Evolutionary conservation across 306 rosid genomes (phyloP), one percentile per base, ranked within the genome.

Genomic region (Vicia villosa): DNA sequence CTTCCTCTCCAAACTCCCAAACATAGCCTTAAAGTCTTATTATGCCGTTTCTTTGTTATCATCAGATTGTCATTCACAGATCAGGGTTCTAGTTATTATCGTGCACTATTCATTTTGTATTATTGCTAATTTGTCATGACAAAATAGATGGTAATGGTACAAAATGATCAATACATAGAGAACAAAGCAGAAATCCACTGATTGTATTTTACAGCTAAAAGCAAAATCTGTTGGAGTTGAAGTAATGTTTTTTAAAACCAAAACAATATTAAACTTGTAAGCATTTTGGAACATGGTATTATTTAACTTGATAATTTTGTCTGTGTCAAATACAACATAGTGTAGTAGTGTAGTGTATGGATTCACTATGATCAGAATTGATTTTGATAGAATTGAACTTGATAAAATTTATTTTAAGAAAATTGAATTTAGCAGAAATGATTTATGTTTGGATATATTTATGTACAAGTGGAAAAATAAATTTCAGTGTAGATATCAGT

Each of bases 61-160:
- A 17, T 70, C 57, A 6, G 3, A 43, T 70, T 28, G 43, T 22
- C 21, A 59, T 55, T 40, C 16, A 36, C 36, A 38, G 26, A 55
- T 54, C 45, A 38, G 45, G 16, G 3, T 14, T 14, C 10, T 47
- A 11, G 69, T 61, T 10, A 36, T 70, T 36, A 62, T 73, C 43
- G 24, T 61, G 20, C 60, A 40, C 17, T 61, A 10, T 73, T 73
- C 36, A 37, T 68, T 24, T 69, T 6, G 17, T 34, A 24, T 62
- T 8, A 36, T 16, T 3, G 9, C 42, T 14, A 17, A 40, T 40
- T 10, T 40, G 10, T 40, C 2, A 46, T 73, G 41, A 14, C 15
- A 64, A 45, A 38, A 42, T 20, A 20, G 21, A 11, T 56, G 32
- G 5, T 20, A 63, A 37, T 64, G 20, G 45, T 21, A 26, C 45